Evolutionary conservation across 78 protist genomes (phyloP).

Genomic region (Anaeramoeba flamelloides): DNA sequence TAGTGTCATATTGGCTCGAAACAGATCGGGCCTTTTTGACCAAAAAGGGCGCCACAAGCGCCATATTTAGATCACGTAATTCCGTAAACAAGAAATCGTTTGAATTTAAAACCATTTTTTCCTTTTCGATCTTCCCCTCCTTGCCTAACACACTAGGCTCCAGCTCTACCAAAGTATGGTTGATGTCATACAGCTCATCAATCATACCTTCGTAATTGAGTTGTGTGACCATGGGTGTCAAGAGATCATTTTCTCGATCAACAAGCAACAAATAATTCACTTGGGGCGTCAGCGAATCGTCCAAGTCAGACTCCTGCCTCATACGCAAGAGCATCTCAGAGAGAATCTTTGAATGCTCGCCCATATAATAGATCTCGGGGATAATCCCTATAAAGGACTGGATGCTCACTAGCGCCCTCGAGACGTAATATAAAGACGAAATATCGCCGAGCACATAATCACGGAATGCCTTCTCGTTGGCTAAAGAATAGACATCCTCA

Average conservation of each 20-base stretch:
- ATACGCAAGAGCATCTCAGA: slow-evolving; percentile 26
- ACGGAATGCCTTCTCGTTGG: slow-evolving; percentile 24
- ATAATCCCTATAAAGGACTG: slow-evolving; percentile 43
- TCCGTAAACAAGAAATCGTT: too few species aligned
- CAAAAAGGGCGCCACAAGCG: slow-evolving; percentile 33
- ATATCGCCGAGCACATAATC: slow-evolving; percentile 53
- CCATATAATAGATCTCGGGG: slow-evolving; percentile 66
- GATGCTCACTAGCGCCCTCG: slow-evolving; percentile 47
- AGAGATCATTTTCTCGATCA: slow-evolving; percentile 1
- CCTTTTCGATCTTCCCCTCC: too few species aligned
- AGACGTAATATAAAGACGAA: slow-evolving; percentile 30
- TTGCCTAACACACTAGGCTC: too few species aligned
- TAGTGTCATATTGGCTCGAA: slow-evolving; percentile 17
- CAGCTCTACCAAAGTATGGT: too few species aligned
- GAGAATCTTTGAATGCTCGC: slow-evolving; percentile 26
- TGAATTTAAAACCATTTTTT: too few species aligned
- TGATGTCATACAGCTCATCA: slow-evolving; percentile 61
- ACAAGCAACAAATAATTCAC: slow-evolving; percentile 11
- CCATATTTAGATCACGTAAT: slow-evolving; percentile 22
- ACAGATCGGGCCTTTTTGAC: slow-evolving; percentile 23
- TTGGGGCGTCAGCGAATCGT: background rate
- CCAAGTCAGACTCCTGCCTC: slow-evolving; percentile 19
- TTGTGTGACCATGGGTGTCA: slow-evolving; percentile 53
- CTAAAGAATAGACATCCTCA: slow-evolving; percentile 64
- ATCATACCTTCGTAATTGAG: slow-evolving; percentile 81